Conservation (phyloP, 768 basidiomycete species). For the Hygrophoropsis aurantiaca region DNA sequence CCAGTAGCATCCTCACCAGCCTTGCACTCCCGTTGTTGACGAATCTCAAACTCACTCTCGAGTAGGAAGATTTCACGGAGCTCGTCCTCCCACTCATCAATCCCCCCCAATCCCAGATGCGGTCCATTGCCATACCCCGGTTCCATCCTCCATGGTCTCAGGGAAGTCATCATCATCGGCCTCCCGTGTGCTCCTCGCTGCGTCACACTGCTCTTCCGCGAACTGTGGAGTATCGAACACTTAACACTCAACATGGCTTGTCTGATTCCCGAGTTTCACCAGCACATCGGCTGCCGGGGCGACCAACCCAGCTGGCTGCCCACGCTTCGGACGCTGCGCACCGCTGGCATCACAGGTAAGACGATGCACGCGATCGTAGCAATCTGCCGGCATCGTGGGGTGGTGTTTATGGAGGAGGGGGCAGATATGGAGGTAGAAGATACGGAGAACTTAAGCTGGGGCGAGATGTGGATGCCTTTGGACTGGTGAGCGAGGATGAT, state of each 20-base stretch:
- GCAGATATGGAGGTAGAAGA: no score
- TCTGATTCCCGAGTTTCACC: constrained; percentile 28
- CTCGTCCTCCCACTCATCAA: constrained; percentile 43
- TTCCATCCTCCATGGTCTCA: constrained; percentile 44
- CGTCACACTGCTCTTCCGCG: constrained; percentile 40
- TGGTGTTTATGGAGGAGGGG: constrained; percentile 46
- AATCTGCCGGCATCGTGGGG: constrained; percentile 37
- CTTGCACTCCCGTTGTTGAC: constrained; percentile 36
- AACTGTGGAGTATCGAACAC: constrained; percentile 46
- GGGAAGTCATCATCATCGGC: constrained; percentile 51
- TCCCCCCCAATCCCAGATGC: constrained; percentile 20
- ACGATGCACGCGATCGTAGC: constrained; percentile 46
- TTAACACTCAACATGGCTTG: constrained; percentile 41
- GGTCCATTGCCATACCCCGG: constrained; percentile 36
- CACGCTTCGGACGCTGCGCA: constrained; percentile 46
- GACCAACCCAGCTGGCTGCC: constrained; percentile 40
- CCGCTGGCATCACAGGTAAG: constrained; percentile 42
- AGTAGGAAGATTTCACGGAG: constrained; percentile 51
- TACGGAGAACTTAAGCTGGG: no score
- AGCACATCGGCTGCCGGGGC: constrained; percentile 10
- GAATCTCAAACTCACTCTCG: constrained; percentile 51
- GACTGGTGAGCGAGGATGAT: no score
- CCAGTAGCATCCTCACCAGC: constrained; percentile 17
- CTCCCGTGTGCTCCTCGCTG: constrained; percentile 42
- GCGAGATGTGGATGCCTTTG: no score